Conservation (phyloP, 257 asterid species). For the Marsdenia floribunda region DNA sequence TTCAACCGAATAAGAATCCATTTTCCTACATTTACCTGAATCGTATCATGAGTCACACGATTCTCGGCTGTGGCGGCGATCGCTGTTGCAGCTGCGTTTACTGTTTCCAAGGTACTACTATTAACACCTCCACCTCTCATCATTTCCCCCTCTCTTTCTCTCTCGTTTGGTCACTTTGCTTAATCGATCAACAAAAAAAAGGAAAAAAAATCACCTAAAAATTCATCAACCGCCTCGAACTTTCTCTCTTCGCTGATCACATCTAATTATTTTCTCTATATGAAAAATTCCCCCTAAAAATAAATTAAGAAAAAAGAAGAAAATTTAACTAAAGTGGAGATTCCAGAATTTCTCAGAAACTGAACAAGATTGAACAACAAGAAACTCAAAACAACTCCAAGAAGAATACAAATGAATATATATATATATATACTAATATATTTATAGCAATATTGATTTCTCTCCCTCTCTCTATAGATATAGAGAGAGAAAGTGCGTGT, state of each 20-base stretch:
- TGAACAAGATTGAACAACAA: constrained; percentile 15
- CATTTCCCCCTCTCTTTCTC: constrained; percentile 10
- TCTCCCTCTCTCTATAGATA: constrained; percentile 8
- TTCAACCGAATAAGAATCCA: neutral
- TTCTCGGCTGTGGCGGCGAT: constrained; percentile 58
- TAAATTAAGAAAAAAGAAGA: neutral
- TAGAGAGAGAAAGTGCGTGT: constrained; percentile 3
- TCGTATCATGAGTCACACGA: constrained; percentile 50
- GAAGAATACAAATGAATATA: neutral
- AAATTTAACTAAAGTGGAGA: neutral
- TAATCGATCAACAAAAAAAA: neutral
- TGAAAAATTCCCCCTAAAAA: neutral
- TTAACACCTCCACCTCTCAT: constrained; percentile 32
- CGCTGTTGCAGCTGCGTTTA: constrained; percentile 91
- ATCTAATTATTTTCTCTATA: constrained; percentile 2
- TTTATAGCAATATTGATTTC: neutral
- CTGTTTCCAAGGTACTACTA: constrained; percentile 54
- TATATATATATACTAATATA: neutral
- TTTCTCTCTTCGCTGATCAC: constrained; percentile 9
- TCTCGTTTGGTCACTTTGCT: constrained; percentile 2
- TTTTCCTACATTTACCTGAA: constrained; percentile 40
- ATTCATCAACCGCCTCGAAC: neutral
- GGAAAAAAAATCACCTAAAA: neutral
- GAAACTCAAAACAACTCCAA: constrained; percentile 1
- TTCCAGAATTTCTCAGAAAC: constrained; percentile 17